phyloP scores from a whole-genome alignment of 2,329 filamentous ascomycete genomes.

The Stachybotrys elegans region DNA sequence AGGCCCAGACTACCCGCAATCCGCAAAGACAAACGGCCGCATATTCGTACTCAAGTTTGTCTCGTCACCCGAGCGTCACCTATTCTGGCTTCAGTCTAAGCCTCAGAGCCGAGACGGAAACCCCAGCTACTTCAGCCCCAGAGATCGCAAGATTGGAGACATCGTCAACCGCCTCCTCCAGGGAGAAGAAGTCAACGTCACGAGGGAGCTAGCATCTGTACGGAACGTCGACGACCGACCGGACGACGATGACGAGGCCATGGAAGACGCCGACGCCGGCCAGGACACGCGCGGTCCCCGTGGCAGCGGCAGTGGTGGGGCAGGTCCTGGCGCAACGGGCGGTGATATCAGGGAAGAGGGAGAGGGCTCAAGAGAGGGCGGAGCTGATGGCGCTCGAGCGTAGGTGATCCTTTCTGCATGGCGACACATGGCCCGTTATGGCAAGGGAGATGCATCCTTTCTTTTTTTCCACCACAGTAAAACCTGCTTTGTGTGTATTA shows the following conservation, averaged over 20 bases:
- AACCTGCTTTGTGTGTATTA: slow-evolving; percentile 20
- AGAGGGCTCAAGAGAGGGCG: slow-evolving; percentile 80
- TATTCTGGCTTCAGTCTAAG: slow-evolving; percentile 97
- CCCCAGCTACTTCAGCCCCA: slow-evolving; percentile 72
- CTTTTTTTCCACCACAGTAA: too few relatives aligned
- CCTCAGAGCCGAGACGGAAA: slow-evolving; percentile 66
- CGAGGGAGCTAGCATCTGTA: slow-evolving; percentile 63
- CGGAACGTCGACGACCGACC: slow-evolving; percentile 43
- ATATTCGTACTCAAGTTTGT: slow-evolving; percentile 92
- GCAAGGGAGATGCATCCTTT: too few relatives aligned
- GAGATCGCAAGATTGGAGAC: slow-evolving; percentile 82
- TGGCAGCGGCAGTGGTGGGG: slow-evolving; percentile 67
- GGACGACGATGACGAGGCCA: slow-evolving; percentile 55
- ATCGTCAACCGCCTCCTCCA: slow-evolving; percentile 81
- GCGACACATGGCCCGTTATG: slow-evolving; percentile 3
- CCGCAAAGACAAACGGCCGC: slow-evolving; percentile 73
- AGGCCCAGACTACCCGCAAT: slow-evolving; percentile 46
- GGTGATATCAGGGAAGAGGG: slow-evolving; percentile 91
- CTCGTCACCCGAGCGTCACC: slow-evolving; percentile 82
- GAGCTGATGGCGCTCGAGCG: slow-evolving; percentile 97
- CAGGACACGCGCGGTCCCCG: slow-evolving; percentile 54
- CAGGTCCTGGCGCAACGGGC: slow-evolving; percentile 80
- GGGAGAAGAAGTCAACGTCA: slow-evolving; percentile 82
- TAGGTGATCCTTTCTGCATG: slow-evolving; percentile 62
- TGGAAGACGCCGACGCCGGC: slow-evolving; percentile 61